Percentiles rank a stretch among this genome's conserved stretches.
These are phyloP conservation scores for Malus sieversii DNA, from an alignment of 306 rosid genomes.

Conservation along the genomic window DNA sequence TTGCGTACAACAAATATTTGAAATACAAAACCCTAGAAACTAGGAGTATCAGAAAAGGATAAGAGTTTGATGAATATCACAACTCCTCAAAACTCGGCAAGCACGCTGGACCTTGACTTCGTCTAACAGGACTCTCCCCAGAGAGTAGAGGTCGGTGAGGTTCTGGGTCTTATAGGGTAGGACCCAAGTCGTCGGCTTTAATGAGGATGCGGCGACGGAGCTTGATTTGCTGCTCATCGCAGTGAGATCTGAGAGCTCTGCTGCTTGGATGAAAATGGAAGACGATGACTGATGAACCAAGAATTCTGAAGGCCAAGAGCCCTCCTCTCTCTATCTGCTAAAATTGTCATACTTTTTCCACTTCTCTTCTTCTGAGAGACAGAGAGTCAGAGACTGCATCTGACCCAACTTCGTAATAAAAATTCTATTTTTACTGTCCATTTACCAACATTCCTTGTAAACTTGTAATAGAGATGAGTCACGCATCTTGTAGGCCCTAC, in stretches of 20 bases:
- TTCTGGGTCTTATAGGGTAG: constrained; percentile 34
- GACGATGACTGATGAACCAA: background rate
- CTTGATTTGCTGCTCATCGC: constrained; percentile 26
- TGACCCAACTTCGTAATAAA: too few species aligned
- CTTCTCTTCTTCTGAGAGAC: background rate
- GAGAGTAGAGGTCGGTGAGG: constrained; percentile 25
- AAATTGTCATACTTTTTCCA: background rate
- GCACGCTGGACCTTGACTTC: too few species aligned
- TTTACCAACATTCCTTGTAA: too few species aligned
- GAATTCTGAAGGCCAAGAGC: background rate
- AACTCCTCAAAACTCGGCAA: too few species aligned
- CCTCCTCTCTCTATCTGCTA: background rate
- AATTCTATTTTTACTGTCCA: too few species aligned
- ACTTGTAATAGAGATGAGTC: too few species aligned
- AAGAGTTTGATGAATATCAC: too few species aligned
- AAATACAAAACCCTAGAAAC: too few species aligned
- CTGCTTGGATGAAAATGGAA: background rate
- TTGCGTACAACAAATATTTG: too few species aligned
- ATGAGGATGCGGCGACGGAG: constrained; percentile 6
- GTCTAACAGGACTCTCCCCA: constrained; percentile 12
- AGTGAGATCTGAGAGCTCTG: background rate
- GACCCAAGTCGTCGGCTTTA: constrained; percentile 33
- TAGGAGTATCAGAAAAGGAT: too few species aligned
- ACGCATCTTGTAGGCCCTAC: too few species aligned
- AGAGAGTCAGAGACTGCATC: too few species aligned